Evolutionary conservation across 768 basidiomycete species (phyloP), one percentile per base, ranked within the genome.

Genomic region (Boletus edulis): DNA sequence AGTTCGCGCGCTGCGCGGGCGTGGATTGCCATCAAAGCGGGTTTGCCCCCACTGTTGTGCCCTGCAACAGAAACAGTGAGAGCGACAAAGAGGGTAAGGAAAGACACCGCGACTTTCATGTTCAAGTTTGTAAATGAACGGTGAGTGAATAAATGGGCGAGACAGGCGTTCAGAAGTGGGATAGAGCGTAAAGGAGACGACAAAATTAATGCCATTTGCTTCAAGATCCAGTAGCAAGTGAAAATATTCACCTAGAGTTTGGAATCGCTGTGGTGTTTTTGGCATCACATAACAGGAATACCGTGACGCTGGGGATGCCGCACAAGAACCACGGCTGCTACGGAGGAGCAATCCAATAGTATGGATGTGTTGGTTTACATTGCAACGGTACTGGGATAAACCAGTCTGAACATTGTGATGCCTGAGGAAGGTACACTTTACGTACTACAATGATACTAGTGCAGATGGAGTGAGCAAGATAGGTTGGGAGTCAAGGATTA

Each of bases 21-120:
- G 18, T 43, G 59, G 44, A 18, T 57, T 39, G 37, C 55, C 37
- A 57, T 58, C 18, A 50, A 29, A 27, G 46, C 41, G 17, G 39
- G 55, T 41, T 18, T 37, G 35, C 34, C 20, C 17, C 44, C 31
- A 27, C 46, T 34, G 17, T 20, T 37, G 29, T 52, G 34, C 8
- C 55, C 29, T 22, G n/a, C 52, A 49, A 56, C 41, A 35, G 34
- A 40, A 31, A 14, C 9, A 13, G 29, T n/a, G 43, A 46, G 38
- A 45, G 44, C 12, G 32, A 32, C 35, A 14, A 40, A 17, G 20
- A n/a, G 9, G 9, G 27, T 18, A 35, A 46, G 20, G 31, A 18
- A 43, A 10, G 40, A 43, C 35, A 14, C 20, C 37, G 35, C 20
- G 34, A 44, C 18, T 43, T 29, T 43, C 45, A 60, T 58, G 51